These are phyloP conservation scores for Clitopilus passeckerianus DNA, from an alignment of 768 basidiomycete genomes.

Conservation along the genomic window DNA sequence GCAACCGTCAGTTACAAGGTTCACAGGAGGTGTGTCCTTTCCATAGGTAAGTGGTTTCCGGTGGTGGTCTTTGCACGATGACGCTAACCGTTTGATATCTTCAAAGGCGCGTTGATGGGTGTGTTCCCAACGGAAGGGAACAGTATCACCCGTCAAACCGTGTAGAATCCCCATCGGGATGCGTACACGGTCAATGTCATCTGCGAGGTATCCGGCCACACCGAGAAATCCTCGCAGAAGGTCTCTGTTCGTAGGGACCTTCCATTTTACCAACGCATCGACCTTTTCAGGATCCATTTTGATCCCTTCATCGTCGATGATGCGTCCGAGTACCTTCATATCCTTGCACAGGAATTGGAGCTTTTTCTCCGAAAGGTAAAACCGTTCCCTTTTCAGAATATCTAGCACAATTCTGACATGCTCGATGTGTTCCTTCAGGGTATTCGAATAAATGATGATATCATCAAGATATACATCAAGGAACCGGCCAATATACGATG, in stretches of 20 bases:
- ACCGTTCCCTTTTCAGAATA: background rate
- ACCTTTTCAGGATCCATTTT: conserved; percentile 28
- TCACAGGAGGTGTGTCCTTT: background rate
- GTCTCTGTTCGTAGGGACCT: conserved; percentile 14
- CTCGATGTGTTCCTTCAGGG: conserved; percentile 29
- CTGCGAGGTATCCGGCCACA: conserved; percentile 23
- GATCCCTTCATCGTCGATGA: conserved; percentile 15
- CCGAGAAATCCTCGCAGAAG: conserved; percentile 24
- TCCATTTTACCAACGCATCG: conserved; percentile 18
- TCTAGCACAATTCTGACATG: conserved; percentile 27
- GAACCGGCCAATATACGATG: background rate
- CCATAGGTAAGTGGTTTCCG: conserved; percentile 8
- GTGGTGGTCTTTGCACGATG: background rate
- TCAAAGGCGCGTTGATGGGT: conserved; percentile 8
- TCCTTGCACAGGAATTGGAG: conserved; percentile 7
- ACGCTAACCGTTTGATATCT: background rate
- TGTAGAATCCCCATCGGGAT: background rate
- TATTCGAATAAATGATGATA: conserved; percentile 31
- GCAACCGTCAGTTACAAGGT: background rate
- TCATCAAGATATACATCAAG: conserved; percentile 33
- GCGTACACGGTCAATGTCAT: conserved; percentile 7
- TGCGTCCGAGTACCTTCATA: conserved; percentile 25
- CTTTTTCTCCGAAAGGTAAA: conserved; percentile 2
- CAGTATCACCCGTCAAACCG: background rate
- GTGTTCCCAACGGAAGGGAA: conserved; percentile 5